phyloP scores from a whole-genome alignment of 2,329 filamentous ascomycete species.

The Penicillium sp. region DNA sequence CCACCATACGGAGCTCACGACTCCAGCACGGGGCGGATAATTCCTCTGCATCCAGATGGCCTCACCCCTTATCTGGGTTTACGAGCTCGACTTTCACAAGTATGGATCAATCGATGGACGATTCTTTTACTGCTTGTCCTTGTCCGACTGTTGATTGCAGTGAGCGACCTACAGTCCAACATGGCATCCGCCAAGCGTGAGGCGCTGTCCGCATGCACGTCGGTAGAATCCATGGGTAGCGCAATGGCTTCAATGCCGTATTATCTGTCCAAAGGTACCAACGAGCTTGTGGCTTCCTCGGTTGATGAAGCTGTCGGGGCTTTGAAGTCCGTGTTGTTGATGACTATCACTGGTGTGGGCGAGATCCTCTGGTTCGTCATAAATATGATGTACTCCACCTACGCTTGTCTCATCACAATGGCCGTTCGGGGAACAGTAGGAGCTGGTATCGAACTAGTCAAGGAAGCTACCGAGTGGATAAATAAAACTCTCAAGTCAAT shows the following conservation, averaged over 20 bases:
- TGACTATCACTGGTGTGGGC: conserved; percentile 80
- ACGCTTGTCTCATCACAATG: conserved; percentile 83
- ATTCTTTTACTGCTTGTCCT: conserved; percentile 83
- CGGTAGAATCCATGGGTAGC: conserved; percentile 89
- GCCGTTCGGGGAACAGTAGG: conserved; percentile 77
- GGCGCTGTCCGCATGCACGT: conserved; percentile 84
- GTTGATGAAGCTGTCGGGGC: conserved; percentile 78
- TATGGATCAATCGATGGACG: conserved; percentile 98
- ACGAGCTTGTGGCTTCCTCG: conserved; percentile 75
- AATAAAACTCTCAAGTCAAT: conserved; percentile 54
- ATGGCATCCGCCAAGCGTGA: conserved; percentile 73
- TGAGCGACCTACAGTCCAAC: conserved; percentile 69
- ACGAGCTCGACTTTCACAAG: conserved; percentile 83
- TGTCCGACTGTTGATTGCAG: conserved; percentile 73
- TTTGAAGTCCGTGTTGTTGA: conserved; percentile 72
- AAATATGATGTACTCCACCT: conserved; percentile 85
- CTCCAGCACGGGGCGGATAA: conserved; percentile 54
- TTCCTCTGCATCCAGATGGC: conserved; percentile 63
- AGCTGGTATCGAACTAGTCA: conserved; percentile 61
- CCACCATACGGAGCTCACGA: conserved; percentile 44
- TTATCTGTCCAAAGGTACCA: conserved; percentile 86
- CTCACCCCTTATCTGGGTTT: conserved; percentile 91
- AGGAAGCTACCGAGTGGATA: conserved; percentile 60
- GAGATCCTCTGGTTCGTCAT: conserved; percentile 88
- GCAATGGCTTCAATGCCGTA: conserved; percentile 98